phyloP scores from a whole-genome alignment of 225 moss, liverwort and hornwort genomes.

The Pseudisothecium myosuroides region DNA sequence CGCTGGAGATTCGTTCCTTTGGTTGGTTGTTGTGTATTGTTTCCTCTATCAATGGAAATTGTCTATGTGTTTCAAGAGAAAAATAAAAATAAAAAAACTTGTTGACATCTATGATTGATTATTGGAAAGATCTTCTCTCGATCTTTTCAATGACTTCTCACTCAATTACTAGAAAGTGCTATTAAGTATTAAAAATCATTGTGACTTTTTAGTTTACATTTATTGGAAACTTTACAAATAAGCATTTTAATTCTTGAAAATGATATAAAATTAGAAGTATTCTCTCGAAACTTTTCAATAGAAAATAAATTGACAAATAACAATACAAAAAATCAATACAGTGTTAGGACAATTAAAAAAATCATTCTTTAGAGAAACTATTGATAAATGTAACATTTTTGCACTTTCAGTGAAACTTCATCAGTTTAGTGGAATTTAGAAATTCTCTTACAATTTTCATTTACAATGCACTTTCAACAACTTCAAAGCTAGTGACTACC shows the following conservation, averaged over 20 bases:
- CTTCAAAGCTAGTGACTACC: not conserved
- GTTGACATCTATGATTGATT: not conserved
- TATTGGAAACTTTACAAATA: not conserved
- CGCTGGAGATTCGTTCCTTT: too few species aligned
- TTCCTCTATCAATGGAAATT: too few species aligned
- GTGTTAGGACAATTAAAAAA: not conserved
- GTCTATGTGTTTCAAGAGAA: too few species aligned
- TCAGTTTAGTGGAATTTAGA: not conserved
- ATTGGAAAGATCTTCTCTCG: rapidly evolving
- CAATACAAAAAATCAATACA: not conserved
- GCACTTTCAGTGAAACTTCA: not conserved
- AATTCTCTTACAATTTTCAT: not conserved
- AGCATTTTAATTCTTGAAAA: not conserved
- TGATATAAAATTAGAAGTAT: not conserved
- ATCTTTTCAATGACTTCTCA: not conserved
- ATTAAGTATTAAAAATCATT: too few species aligned
- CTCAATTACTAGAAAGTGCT: not conserved
- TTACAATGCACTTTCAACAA: not conserved
- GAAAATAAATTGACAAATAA: too few species aligned
- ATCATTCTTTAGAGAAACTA: not conserved
- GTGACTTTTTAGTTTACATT: too few species aligned
- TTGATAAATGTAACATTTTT: not conserved
- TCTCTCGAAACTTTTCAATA: not conserved
- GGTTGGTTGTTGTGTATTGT: too few species aligned
- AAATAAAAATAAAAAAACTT: too few species aligned